A percentile compares a stretch with the other conserved stretches of the same genome.
phyloP scores from a whole-genome alignment of 345 rosid species.

The Eutrema heterophyllum region DNA sequence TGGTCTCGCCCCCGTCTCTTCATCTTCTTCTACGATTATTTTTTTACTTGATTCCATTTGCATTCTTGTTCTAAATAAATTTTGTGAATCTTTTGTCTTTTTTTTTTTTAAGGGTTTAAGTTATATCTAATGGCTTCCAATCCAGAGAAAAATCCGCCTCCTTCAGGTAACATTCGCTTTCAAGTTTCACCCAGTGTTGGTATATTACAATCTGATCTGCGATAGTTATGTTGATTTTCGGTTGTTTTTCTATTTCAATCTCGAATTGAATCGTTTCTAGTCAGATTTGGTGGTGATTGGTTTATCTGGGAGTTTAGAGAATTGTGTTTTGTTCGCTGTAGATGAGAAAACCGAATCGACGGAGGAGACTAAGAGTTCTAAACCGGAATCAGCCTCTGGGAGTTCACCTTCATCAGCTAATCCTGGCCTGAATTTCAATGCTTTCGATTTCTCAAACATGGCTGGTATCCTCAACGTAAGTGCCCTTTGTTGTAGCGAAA shows the following conservation, averaged over 20 bases:
- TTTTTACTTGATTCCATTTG: not conserved
- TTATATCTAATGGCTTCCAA: constrained; percentile 50
- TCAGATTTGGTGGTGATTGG: constrained; percentile 16
- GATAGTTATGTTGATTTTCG: not conserved
- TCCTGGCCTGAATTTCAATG: constrained; percentile 46
- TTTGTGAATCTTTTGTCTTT: not conserved
- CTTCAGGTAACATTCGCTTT: constrained; percentile 42
- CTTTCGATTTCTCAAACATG: constrained; percentile 93
- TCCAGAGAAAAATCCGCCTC: constrained; percentile 46
- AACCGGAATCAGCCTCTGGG: constrained; percentile 52
- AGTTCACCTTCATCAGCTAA: constrained; percentile 43
- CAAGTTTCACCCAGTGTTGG: not conserved
- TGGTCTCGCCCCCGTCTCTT: not conserved
- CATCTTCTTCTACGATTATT: not conserved
- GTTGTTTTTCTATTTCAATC: not conserved
- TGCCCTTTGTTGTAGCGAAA: not conserved
- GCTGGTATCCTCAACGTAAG: constrained; percentile 74
- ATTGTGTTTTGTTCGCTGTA: constrained; percentile 3
- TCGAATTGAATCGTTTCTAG: not conserved
- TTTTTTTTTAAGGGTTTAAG: constrained; percentile 17
- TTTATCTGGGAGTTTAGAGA: not conserved
- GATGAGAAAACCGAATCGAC: constrained; percentile 50
- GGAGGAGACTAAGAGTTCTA: constrained; percentile 35
- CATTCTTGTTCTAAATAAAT: not conserved
- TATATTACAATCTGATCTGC: constrained; percentile 8